Percentiles rank a stretch among this genome's conserved stretches.
phyloP scores from a whole-genome alignment of 176 grass and related monocot species.

The Themeda triandra region DNA sequence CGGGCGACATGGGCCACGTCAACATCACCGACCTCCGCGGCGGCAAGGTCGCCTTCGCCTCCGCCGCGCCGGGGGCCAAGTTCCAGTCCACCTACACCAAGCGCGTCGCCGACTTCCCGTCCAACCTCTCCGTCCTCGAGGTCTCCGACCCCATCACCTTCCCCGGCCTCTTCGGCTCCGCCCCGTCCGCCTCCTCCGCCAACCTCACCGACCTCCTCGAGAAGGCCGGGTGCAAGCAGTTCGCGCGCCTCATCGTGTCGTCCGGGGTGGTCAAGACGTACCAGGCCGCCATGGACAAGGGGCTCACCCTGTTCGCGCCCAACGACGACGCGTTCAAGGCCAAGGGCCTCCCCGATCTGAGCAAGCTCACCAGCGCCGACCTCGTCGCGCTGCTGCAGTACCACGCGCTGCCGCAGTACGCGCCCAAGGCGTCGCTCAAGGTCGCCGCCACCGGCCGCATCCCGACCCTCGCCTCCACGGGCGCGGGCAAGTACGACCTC shows the following conservation, averaged over 20 bases:
- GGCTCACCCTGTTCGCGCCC: slow-evolving; percentile 81
- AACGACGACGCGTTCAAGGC: slow-evolving; percentile 94
- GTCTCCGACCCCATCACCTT: slow-evolving; percentile 85
- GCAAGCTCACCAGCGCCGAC: slow-evolving; percentile 66
- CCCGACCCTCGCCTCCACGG: slow-evolving; percentile 67
- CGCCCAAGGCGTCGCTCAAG: slow-evolving; percentile 92
- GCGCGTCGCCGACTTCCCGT: slow-evolving; percentile 66
- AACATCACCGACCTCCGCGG: slow-evolving; percentile 96
- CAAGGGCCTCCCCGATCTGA: slow-evolving; percentile 64
- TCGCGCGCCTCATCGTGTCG: slow-evolving; percentile 59
- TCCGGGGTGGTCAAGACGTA: slow-evolving; percentile 87
- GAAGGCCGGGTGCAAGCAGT: slow-evolving; percentile 95
- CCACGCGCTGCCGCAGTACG: slow-evolving; percentile 88
- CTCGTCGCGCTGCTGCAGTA: slow-evolving; percentile 87
- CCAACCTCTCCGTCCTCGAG: slow-evolving; percentile 92
- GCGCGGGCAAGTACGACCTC: slow-evolving; percentile 77
- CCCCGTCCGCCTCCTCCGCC: slow-evolving; percentile 40
- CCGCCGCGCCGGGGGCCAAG: slow-evolving; percentile 66
- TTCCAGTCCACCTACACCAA: slow-evolving; percentile 83
- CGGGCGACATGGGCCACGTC: slow-evolving; percentile 85
- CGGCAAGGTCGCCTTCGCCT: slow-evolving; percentile 78
- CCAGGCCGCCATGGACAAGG: slow-evolving; percentile 88
- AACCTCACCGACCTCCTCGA: slow-evolving; percentile 88
- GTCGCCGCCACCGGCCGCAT: slow-evolving; percentile 47
- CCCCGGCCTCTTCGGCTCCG: slow-evolving; percentile 61